phyloP scores from a whole-genome alignment of 805 yeast genomes.

The Wickerhamomyces subpelliculosus region DNA sequence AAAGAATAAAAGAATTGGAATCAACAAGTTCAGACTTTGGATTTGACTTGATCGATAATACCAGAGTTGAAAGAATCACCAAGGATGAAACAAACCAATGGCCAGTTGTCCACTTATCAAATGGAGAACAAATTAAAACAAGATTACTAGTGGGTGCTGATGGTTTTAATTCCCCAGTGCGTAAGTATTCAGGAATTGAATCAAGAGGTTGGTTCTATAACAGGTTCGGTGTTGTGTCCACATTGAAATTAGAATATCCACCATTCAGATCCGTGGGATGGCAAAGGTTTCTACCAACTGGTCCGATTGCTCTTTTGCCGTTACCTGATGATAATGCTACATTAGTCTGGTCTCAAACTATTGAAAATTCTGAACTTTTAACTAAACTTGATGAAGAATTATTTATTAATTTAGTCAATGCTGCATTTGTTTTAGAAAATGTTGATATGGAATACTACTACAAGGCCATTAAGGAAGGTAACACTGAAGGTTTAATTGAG shows the following conservation, averaged over 20 bases:
- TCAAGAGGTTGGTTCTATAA: constrained; percentile 91
- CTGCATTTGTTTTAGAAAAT: constrained; percentile 73
- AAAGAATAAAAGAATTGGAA: constrained; percentile 41
- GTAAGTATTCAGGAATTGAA: constrained; percentile 72
- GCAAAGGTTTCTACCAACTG: constrained; percentile 88
- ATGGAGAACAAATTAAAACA: constrained; percentile 58
- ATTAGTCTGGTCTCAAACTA: constrained; percentile 87
- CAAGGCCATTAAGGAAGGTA: constrained; percentile 29
- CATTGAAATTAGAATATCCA: constrained; percentile 67
- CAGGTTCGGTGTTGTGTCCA: constrained; percentile 89
- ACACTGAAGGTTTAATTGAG: constrained; percentile 41
- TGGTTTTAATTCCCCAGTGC: constrained; percentile 90
- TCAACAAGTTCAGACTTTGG: constrained; percentile 8
- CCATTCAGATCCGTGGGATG: constrained; percentile 73
- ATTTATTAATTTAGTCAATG: constrained; percentile 71
- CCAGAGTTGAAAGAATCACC: constrained; percentile 56
- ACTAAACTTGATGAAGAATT: constrained; percentile 50
- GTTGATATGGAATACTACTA: constrained; percentile 73
- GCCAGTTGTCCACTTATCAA: constrained; percentile 68
- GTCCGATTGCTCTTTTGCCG: constrained; percentile 90
- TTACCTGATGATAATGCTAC: constrained; percentile 84
- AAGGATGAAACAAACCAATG: constrained; percentile 42
- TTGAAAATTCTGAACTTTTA: constrained; percentile 61
- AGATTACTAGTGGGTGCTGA: constrained; percentile 91
- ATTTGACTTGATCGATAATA: constrained; percentile 50